Conservation (phyloP, 2,329 filamentous ascomycete genomes). For the Ophiocordyceps robertsii region DNA sequence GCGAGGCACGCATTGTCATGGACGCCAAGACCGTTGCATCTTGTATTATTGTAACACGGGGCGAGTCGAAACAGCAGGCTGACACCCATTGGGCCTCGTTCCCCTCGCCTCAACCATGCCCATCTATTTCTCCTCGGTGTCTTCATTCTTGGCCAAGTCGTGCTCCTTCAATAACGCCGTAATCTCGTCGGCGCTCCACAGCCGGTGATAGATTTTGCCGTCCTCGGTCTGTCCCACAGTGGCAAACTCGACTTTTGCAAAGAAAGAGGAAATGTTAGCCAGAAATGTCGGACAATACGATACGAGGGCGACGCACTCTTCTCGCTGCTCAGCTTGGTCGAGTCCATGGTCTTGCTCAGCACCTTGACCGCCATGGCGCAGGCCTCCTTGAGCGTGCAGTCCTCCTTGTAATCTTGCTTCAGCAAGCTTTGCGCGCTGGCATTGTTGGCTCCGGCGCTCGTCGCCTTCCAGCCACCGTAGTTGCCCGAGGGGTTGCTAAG, state of each 20-base stretch:
- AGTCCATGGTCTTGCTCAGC: slow-evolving; percentile 99
- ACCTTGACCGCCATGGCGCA: slow-evolving; percentile 98
- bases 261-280: neutral
- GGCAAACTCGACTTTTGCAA: slow-evolving; percentile 74
- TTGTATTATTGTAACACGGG: neutral
- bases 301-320: slow-evolving; percentile 57
- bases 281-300: neutral
- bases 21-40: neutral
- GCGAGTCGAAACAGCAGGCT: neutral
- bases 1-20: neutral
- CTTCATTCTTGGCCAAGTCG: slow-evolving; percentile 78
- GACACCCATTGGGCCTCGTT: neutral
- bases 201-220: slow-evolving; percentile 94
- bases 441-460: slow-evolving; percentile 94
- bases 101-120: neutral
- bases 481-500: slow-evolving; percentile 98
- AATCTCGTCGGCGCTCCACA: slow-evolving; percentile 96
- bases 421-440: slow-evolving; percentile 91
- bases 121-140: slow-evolving; percentile 48
- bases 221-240: slow-evolving; percentile 92
- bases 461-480: slow-evolving; percentile 99
- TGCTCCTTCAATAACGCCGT: slow-evolving; percentile 89
- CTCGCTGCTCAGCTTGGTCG: slow-evolving; percentile 95
- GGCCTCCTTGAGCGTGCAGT: slow-evolving; percentile 89
- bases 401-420: slow-evolving; percentile 99